Evolutionary conservation across 345 rosid genomes (phyloP), one percentile per base, ranked within the genome.

Genomic region (Cardamine resedifolia): DNA sequence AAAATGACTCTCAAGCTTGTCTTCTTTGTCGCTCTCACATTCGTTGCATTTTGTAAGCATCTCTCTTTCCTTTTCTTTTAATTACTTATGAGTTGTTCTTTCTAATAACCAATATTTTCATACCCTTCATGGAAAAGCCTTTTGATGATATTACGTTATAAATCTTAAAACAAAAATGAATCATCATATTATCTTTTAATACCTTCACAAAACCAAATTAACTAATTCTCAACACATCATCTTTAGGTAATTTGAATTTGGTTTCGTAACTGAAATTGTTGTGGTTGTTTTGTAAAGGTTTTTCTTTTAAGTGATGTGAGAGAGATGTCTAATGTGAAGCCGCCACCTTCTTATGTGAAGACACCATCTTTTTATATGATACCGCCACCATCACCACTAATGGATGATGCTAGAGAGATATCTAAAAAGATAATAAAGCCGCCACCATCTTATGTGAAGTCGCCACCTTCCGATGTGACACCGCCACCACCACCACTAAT

Each of bases 321-420:
- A 43, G n/a, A n/a, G n/a, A n/a, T n/a, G n/a, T n/a, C n/a, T n/a
- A n/a, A n/a, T n/a, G n/a, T n/a, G n/a, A n/a, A n/a, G n/a, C n/a
- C n/a, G n/a, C n/a, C n/a, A n/a, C n/a, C n/a, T n/a, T n/a, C n/a
- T n/a, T n/a, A n/a, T n/a, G n/a, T n/a, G n/a, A n/a, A n/a, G n/a
- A n/a, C n/a, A n/a, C n/a, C n/a, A n/a, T n/a, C n/a, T n/a, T 33
- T 1, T 7, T 33, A 8, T 33, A 10, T 33, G 3, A 8, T 3
- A 8, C 31, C 7, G 7, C 3, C 36, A 8, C 10, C 36, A 33
- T 10, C 36, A 39, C 0, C 44, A 39, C 0, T 7, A 14, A n/a
- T n/a, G n/a, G n/a, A n/a, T 62, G 53, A 43, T 10, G 52, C 67
- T 3, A 62, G 67, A 43, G n/a, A n/a, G n/a, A n/a, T n/a, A n/a